phyloP scores from a whole-genome alignment of 495 filamentous ascomycete genomes.

The Poronia punctata region DNA sequence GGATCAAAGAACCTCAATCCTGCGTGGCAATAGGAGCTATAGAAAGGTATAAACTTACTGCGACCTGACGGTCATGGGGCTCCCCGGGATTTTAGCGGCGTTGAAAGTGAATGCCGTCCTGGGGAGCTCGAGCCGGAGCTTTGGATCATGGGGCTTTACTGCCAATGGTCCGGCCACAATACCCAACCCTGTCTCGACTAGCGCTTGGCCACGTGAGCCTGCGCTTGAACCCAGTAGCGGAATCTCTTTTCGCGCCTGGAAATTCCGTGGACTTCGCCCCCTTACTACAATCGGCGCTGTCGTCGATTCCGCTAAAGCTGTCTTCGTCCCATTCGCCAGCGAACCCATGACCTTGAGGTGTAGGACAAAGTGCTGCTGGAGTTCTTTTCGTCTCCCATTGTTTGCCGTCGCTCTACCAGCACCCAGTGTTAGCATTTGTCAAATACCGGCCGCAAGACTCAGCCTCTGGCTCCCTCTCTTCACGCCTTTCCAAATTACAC shows the following conservation, averaged over 20 bases:
- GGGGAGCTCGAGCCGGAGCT: constrained; percentile 41
- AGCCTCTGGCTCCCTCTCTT: neutral
- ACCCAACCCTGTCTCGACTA: constrained; percentile 39
- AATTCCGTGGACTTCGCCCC: constrained; percentile 72
- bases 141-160: constrained; percentile 45
- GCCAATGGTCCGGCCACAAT: constrained; percentile 41
- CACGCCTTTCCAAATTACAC: neutral
- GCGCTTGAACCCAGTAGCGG: constrained; percentile 64
- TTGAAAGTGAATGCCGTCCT: constrained; percentile 48
- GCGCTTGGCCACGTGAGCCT: constrained; percentile 53
- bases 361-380: constrained; percentile 76
- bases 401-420: constrained; percentile 49
- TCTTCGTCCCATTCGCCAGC: constrained; percentile 59
- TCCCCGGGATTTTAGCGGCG: constrained; percentile 44
- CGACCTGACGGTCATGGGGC: constrained; percentile 46
- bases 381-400: constrained; percentile 69
- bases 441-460: neutral
- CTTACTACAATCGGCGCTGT: constrained; percentile 73
- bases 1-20: too few relatives aligned
- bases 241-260: constrained; percentile 69
- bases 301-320: constrained; percentile 61
- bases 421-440: constrained; percentile 1
- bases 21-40: too few relatives aligned
- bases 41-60: constrained; percentile 34
- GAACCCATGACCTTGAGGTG: constrained; percentile 68